Percentiles rank a stretch among this genome's conserved stretches.
These are phyloP conservation scores for Monosporascus sp. DNA, from an alignment of 2,329 filamentous ascomycete genomes.

Conservation along the genomic window DNA sequence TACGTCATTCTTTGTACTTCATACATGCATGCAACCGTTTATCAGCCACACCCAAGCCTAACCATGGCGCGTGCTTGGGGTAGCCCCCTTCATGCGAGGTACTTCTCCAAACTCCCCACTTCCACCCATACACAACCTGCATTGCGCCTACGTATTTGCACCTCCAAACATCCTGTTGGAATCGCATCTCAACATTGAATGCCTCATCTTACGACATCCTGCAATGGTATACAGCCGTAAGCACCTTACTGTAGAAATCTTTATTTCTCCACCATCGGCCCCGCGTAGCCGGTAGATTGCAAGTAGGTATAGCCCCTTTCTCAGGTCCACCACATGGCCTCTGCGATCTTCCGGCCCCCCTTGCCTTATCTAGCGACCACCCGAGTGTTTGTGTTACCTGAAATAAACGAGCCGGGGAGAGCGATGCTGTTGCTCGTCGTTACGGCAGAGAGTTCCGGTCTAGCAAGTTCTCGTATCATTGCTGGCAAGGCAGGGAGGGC, in stretches of 20 bases:
- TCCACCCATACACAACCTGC: not conserved
- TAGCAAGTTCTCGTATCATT: not conserved
- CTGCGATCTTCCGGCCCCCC: too few species aligned
- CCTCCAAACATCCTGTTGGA: not conserved
- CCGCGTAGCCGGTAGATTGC: too few species aligned
- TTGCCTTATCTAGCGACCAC: too few species aligned
- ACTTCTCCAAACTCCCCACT: not conserved
- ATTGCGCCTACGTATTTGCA: not conserved
- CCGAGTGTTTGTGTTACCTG: too few species aligned
- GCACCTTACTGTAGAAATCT: not conserved
- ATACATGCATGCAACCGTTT: not conserved
- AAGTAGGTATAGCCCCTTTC: too few species aligned
- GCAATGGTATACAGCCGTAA: not conserved
- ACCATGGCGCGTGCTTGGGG: not conserved
- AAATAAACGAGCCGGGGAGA: too few species aligned
- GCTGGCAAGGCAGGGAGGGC: not conserved
- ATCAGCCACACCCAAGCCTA: not conserved
- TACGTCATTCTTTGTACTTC: conserved; percentile 2
- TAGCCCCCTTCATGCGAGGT: not conserved
- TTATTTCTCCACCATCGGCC: too few species aligned
- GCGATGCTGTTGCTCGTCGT: too few species aligned
- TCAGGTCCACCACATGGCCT: too few species aligned
- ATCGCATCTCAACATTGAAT: not conserved
- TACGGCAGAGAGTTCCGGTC: too few species aligned
- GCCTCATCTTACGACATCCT: not conserved